Conservation (phyloP, 2,329 filamentous ascomycete species). For the Hypoxylon sp. region DNA sequence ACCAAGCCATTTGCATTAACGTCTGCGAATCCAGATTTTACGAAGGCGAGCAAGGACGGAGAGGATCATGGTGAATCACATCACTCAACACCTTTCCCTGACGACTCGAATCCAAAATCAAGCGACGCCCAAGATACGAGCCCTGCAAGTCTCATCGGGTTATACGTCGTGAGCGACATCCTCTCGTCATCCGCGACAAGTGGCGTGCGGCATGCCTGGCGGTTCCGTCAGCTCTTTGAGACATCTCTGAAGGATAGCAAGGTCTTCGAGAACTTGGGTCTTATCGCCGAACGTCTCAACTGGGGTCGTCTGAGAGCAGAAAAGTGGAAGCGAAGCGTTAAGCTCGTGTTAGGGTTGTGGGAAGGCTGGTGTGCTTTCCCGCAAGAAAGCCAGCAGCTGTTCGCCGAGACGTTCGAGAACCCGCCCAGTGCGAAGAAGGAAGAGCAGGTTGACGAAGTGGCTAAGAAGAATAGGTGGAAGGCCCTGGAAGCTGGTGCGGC, state of each 20-base stretch:
- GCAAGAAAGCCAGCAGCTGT: slow-evolving; percentile 74
- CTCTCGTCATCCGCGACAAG: slow-evolving; percentile 79
- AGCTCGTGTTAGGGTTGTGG: slow-evolving; percentile 74
- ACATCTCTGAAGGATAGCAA: slow-evolving; percentile 71
- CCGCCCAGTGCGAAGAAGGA: slow-evolving; percentile 64
- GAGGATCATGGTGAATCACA: slow-evolving; percentile 50
- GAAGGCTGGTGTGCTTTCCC: slow-evolving; percentile 78
- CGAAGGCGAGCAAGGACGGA: slow-evolving; percentile 50
- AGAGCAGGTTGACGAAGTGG: slow-evolving; percentile 43
- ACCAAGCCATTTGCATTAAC: slow-evolving; percentile 78
- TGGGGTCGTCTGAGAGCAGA: slow-evolving; percentile 87
- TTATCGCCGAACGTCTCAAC: slow-evolving; percentile 72
- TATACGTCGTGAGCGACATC: slow-evolving; percentile 82
- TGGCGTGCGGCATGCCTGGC: slow-evolving; percentile 84
- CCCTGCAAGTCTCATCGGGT: slow-evolving; percentile 76
- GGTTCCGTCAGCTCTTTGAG: slow-evolving; percentile 84
- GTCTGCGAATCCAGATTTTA: slow-evolving; percentile 69
- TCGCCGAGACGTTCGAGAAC: slow-evolving; percentile 75
- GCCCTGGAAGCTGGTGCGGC: slow-evolving; percentile 54
- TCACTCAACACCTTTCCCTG: slow-evolving; percentile 49
- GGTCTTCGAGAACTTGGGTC: slow-evolving; percentile 77
- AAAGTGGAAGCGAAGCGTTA: slow-evolving; percentile 83
- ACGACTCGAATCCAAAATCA: slow-evolving; percentile 53
- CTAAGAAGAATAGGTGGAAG: slow-evolving; percentile 60
- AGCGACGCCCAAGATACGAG: slow-evolving; percentile 68